Conservation (phyloP, 352 stramenopile species). For the Phytophthora tubulina region DNA sequence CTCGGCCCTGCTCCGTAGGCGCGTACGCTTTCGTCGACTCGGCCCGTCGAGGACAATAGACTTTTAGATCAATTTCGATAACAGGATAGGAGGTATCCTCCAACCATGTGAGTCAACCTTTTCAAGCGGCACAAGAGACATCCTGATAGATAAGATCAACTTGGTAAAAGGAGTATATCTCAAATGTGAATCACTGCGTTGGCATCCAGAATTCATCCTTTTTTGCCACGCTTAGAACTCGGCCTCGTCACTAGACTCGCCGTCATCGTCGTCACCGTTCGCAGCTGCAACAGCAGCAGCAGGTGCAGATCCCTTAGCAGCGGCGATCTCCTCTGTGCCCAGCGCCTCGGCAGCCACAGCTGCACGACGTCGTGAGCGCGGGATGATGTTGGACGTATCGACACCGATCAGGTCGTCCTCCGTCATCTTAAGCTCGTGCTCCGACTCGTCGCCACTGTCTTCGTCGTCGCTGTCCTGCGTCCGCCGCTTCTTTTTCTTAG, state of each 20-base stretch:
- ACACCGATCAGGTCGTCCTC: constrained; percentile 88
- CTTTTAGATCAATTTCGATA: too few species aligned
- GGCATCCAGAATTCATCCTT: constrained; percentile 6
- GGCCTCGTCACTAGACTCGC: constrained; percentile 84
- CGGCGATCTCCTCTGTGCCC: constrained; percentile 65
- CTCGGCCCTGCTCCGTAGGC: constrained; percentile 34
- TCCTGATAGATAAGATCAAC: constrained; percentile 10
- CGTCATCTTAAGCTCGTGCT: constrained; percentile 85
- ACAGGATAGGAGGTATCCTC: too few species aligned
- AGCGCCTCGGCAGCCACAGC: constrained; percentile 77
- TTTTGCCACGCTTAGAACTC: constrained; percentile 71
- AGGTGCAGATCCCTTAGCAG: constrained; percentile 26
- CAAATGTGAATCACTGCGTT: constrained; percentile 15
- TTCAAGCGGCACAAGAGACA: background rate
- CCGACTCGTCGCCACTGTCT: constrained; percentile 69
- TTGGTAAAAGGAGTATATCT: constrained; percentile 24
- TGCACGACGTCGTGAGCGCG: constrained; percentile 72
- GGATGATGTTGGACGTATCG: constrained; percentile 90
- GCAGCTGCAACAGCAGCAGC: constrained; percentile 7
- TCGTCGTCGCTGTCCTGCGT: constrained; percentile 69
- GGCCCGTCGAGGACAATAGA: too few species aligned
- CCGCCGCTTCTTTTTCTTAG: constrained; percentile 77
- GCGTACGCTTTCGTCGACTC: too few species aligned
- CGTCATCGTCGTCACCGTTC: constrained; percentile 58
- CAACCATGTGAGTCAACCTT: too few species aligned